Base-by-base conservation (phyloP, 192 early-diverging fungal genomes). In the Mortierella claussenii region DNA sequence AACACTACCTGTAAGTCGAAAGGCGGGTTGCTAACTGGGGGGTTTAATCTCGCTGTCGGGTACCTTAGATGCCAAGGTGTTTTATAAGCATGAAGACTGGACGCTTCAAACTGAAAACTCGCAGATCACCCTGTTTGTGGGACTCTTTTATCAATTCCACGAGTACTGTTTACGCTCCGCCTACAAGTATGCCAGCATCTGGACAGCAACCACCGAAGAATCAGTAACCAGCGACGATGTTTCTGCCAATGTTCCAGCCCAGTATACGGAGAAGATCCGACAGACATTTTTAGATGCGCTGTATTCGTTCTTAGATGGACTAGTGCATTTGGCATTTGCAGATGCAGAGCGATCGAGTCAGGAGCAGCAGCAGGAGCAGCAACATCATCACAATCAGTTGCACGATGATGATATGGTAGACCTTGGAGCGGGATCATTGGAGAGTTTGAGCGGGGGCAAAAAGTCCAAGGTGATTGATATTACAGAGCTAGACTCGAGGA, bases 241-340 rank as follows among this genome's bases (percentile, higher is more conserved):
- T 6, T 50, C 80, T 27, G 83, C 82, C 1, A 76, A 81, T 21
- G 86, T 86, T 58, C 79, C 76, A 20, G 68, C 67, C 54, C 83
- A 60, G 60, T 86, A 79, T 64, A 80, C 86, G n/a, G 82, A 87
- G 57, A 87, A 86, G 56, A 85, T 89, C 37, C 74, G 85, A 23
- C 37, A 59, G 10, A 85, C 89, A 0, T 92, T 96, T 69, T 81
- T 91, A 71, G 90, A 89, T 21, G 87, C 89, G 3, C 54, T 92
- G 45, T 92, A 88, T 55, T 84, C 88, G 15, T 89, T 95, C 67
- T 75, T 96, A 44, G 96, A 97, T 65, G 90, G 93, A 21, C 84
- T 96, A n/a, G 88, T 91, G 13, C 84, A 89, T 58, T 69, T 92
- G 30, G 89, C 83, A 4, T 85, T 87, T 76, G 70, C 86, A 0